A percentile compares a stretch with the other conserved stretches of the same genome.
phyloP scores from a whole-genome alignment of 2,329 filamentous ascomycete genomes.

The Paecilomyces sp. region DNA sequence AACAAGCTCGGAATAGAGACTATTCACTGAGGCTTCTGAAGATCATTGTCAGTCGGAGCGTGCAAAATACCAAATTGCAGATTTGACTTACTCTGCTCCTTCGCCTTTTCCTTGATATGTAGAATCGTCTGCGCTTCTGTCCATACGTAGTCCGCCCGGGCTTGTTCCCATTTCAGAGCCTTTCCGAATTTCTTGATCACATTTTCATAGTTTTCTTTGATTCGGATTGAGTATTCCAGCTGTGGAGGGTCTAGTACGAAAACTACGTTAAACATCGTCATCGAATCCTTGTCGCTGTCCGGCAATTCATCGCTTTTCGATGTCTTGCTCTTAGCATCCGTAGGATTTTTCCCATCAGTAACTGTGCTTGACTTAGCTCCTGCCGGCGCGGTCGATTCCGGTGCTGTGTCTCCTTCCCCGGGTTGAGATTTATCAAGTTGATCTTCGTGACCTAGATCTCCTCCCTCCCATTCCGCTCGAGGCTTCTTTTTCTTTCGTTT shows the following conservation, averaged over 20 bases:
- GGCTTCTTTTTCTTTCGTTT: slow-evolving; percentile 40
- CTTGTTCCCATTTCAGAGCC: slow-evolving; percentile 86
- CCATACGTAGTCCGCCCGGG: slow-evolving; percentile 83
- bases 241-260: slow-evolving; percentile 80
- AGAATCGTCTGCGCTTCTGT: slow-evolving; percentile 81
- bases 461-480: slow-evolving; percentile 21
- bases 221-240: slow-evolving; percentile 62
- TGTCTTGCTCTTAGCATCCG: slow-evolving; percentile 14
- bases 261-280: slow-evolving; percentile 98
- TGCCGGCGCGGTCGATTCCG: slow-evolving; percentile 18
- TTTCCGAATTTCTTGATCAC: slow-evolving; percentile 90
- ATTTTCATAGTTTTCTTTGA: slow-evolving; percentile 79
- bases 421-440: slow-evolving; percentile 24
- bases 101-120: slow-evolving; percentile 71
- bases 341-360: slow-evolving; percentile 16
- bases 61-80: slow-evolving; percentile 9
- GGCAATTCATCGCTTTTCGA: slow-evolving; percentile 15
- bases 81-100: slow-evolving; percentile 45
- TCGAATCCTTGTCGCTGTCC: slow-evolving; percentile 48
- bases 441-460: slow-evolving; percentile 30
- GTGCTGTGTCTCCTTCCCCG: slow-evolving; percentile 19
- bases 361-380: slow-evolving; percentile 15
- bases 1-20: slow-evolving; percentile 36
- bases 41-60: background rate
- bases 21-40: slow-evolving; percentile 26